A percentile compares a stretch with the other conserved stretches of the same genome.
Conservation (phyloP, 1,284 basidiomycete species). For the Puccinia hordei region DNA sequence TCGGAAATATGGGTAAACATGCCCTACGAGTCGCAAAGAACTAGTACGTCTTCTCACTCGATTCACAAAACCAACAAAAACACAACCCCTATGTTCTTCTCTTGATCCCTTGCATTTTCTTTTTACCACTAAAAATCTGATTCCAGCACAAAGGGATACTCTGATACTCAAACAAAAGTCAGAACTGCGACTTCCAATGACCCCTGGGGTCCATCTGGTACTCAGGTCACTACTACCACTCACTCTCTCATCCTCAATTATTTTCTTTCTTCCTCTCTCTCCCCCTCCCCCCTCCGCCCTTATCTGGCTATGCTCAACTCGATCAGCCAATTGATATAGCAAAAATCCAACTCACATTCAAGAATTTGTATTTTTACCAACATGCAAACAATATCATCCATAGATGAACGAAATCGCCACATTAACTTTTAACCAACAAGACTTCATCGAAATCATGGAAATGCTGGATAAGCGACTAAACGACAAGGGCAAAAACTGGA, state of each 20-base stretch:
- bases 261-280: background rate
- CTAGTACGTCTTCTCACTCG: slow-evolving; percentile 62
- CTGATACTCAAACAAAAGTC: slow-evolving; percentile 86
- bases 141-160: slow-evolving; percentile 77
- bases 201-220: slow-evolving; percentile 96
- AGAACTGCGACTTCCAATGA: slow-evolving; percentile 99
- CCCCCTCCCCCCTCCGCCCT: background rate
- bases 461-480: slow-evolving; percentile 99
- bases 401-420: slow-evolving; percentile 98
- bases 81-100: background rate
- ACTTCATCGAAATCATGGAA: slow-evolving; percentile 99
- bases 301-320: background rate
- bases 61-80: background rate
- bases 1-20: slow-evolving; percentile 65
- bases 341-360: background rate
- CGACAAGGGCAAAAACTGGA: slow-evolving; percentile 99
- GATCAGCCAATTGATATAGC: background rate
- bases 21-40: slow-evolving; percentile 86
- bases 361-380: background rate
- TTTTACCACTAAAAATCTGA: background rate
- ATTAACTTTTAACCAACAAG: slow-evolving; percentile 96
- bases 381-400: background rate
- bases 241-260: background rate
- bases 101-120: background rate
- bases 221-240: slow-evolving; percentile 63